Evolutionary conservation across 495 filamentous ascomycete species (phyloP).

Genomic region (Astrothelium macrocarpum): DNA sequence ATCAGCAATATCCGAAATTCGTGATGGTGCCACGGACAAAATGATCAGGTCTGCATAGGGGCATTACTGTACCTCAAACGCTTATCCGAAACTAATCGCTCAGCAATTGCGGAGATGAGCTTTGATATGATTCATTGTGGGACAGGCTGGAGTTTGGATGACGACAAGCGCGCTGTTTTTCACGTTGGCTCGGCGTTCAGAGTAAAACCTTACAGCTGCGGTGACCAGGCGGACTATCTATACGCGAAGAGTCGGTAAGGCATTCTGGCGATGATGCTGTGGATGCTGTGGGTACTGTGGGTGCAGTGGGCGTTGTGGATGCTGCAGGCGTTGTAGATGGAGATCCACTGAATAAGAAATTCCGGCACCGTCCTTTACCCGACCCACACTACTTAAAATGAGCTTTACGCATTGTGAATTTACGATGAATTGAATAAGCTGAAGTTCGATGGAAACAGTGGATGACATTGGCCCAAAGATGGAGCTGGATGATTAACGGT

Average conservation of each 20-base stretch:
- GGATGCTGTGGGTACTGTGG: no score
- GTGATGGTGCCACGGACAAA: neutral
- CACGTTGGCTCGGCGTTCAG: neutral
- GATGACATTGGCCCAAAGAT: neutral
- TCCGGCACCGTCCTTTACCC: neutral
- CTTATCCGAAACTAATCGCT: neutral
- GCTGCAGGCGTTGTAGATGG: neutral
- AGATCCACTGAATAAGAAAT: neutral
- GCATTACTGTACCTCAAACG: neutral
- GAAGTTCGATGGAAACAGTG: neutral
- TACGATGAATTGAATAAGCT: neutral
- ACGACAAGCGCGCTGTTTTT: neutral
- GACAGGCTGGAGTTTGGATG: slow-evolving; percentile 1
- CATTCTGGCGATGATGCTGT: neutral
- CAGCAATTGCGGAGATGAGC: neutral
- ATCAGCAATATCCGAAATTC: slow-evolving; percentile 4
- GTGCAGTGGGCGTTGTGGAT: no score
- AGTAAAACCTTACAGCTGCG: neutral
- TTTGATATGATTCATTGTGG: neutral
- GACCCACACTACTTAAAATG: neutral
- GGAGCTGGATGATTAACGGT: slow-evolving; percentile 2
- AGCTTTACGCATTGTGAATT: neutral
- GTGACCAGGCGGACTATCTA: neutral
- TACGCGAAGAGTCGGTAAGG: neutral
- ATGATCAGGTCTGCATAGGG: neutral